Base-by-base conservation (phyloP, 345 rosid species). In the Brassica cretica region DNA sequence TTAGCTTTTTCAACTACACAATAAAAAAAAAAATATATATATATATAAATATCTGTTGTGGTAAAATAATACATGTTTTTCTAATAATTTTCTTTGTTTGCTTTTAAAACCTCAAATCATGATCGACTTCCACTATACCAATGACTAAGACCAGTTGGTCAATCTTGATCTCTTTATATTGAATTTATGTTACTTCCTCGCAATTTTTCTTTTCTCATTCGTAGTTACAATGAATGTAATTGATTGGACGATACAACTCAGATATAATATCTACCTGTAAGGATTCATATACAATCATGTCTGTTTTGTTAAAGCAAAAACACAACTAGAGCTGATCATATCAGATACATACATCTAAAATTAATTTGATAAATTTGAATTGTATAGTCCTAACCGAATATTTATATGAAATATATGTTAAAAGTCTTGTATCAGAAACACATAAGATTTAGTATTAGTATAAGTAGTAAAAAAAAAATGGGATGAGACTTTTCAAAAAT, bases 71-170 rank as follows among this genome's bases (percentile, higher is more conserved):
- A 67, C 73, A 78, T 60, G 73, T 78, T 66, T 72, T 16, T 46
- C 55, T 51, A 51, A 15, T 51, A 5, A 46, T 46, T 46, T 12
- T 5, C 5, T 46, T 46, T 14, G 59, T 53, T 53, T 71, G 35
- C 63, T 72, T 78, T 59, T 59, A 35, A 21, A 72, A 58, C 41
- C 7, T 55, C 60, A 44, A 37, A 78, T 72, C 3, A 44, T 66
- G 64, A 78, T 72, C 44, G 32, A 14, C 73, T 67, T 46, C 82
- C 73, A 78, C 68, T 16, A 30, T 32, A 55, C 56, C 41, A 72
- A 3, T 44, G 81, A 72, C 77, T 72, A 66, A 25, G 73, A 72
- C 69, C 41, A 0, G 8, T 59, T 39, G 55, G 73, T 72, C 82
- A 66, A 68, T 59, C 62, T 49, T 49, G 64, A 46, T 72, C 77